A percentile compares a stretch with the other conserved stretches of the same genome.
phyloP scores from a whole-genome alignment of 129 eudicot genomes.

The Lonicera japonica region DNA sequence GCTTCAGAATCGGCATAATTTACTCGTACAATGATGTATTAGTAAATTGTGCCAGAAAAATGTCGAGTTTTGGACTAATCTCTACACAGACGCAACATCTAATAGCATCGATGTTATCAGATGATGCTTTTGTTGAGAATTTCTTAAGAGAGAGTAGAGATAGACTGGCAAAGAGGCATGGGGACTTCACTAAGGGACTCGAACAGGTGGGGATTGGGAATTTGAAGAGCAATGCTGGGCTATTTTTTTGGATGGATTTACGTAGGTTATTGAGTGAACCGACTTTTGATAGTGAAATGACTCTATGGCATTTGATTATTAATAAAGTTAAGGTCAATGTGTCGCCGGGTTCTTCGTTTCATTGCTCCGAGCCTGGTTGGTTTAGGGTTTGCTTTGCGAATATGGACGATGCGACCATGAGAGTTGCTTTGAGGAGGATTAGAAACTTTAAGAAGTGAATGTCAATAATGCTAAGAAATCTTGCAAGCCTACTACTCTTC shows the following conservation, averaged over 20 bases:
- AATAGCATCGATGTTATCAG: constrained; percentile 57
- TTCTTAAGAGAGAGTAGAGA: constrained; percentile 32
- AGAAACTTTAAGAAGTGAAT: constrained; percentile 28
- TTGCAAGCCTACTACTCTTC: constrained; percentile 38
- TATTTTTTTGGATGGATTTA: constrained; percentile 74
- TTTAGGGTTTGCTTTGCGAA: constrained; percentile 78
- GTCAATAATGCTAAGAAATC: constrained; percentile 20
- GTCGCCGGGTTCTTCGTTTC: constrained; percentile 74
- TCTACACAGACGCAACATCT: constrained; percentile 72
- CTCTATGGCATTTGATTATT: constrained; percentile 51
- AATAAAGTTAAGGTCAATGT: constrained; percentile 60
- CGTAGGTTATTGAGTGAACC: constrained; percentile 42
- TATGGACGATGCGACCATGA: constrained; percentile 60
- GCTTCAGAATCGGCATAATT: constrained; percentile 60
- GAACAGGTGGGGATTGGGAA: constrained; percentile 48
- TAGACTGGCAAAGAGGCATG: constrained; percentile 39
- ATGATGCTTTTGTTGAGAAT: constrained; percentile 38
- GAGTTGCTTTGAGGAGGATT: constrained; percentile 49
- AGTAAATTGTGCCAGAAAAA: constrained; percentile 51
- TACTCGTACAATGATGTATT: constrained; percentile 65
- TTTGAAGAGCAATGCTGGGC: constrained; percentile 51
- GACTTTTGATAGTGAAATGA: constrained; percentile 48
- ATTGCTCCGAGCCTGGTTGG: constrained; percentile 86
- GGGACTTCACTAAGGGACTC: constrained; percentile 30
- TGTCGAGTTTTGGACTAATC: constrained; percentile 77